phyloP scores from a whole-genome alignment of 441 rosid species.

The Mallotus japonicus region DNA sequence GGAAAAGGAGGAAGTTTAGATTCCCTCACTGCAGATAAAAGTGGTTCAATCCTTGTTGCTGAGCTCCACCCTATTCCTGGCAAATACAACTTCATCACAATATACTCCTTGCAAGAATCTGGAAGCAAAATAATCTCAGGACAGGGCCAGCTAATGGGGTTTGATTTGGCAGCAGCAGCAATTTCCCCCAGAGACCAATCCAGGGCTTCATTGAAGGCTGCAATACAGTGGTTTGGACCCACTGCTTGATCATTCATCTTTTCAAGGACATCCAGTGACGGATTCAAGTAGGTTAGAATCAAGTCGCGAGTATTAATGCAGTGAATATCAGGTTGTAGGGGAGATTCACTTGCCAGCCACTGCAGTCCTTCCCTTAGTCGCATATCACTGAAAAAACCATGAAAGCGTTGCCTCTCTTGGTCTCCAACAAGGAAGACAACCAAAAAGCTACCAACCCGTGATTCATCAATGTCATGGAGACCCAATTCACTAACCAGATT shows the following conservation, averaged over 20 bases:
- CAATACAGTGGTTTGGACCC: constrained; percentile 60
- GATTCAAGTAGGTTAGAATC: constrained; percentile 54
- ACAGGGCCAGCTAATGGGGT: constrained; percentile 72
- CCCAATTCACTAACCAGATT: constrained; percentile 48
- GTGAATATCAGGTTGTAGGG: constrained; percentile 61
- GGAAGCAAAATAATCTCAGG: constrained; percentile 59
- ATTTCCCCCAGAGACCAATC: constrained; percentile 54
- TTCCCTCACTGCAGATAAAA: constrained; percentile 40
- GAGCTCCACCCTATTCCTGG: constrained; percentile 78
- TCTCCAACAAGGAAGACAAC: constrained; percentile 60
- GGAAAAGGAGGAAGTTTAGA: constrained; percentile 65
- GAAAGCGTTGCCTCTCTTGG: constrained; percentile 34
- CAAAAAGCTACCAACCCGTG: constrained; percentile 50
- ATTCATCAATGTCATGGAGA: constrained; percentile 63
- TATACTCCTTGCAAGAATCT: constrained; percentile 39
- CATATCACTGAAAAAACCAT: constrained; percentile 65
- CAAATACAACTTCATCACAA: constrained; percentile 47
- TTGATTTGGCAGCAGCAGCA: constrained; percentile 57
- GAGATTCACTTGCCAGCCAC: constrained; percentile 83
- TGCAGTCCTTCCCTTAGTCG: constrained; percentile 66
- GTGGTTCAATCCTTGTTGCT: constrained; percentile 40
- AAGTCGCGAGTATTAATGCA: constrained; percentile 52
- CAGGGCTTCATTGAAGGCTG: constrained; percentile 78
- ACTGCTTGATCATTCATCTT: constrained; percentile 44
- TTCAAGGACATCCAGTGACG: constrained; percentile 49